Evolutionary conservation across 805 yeast species (phyloP), one percentile per base, ranked within the genome.

Genomic region (Hanseniaspora vineae): DNA sequence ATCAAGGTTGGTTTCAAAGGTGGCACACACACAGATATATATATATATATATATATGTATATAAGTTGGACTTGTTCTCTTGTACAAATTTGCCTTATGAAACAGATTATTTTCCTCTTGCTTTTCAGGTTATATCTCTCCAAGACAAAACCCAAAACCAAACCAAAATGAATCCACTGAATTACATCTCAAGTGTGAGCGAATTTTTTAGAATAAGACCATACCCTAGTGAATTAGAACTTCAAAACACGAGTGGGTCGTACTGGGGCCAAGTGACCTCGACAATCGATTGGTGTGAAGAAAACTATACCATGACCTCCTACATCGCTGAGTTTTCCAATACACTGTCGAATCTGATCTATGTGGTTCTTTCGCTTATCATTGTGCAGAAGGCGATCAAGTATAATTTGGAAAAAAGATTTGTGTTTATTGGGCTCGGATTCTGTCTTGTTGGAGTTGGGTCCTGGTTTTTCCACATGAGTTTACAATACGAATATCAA

Each of bases 221-320:
- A 17, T 37, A 37, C n/a, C 40, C 40, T 10, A 37, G 19, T 15
- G 40, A 37, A 17, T 5, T n/a, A 15, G 40, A 37, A n/a, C 12
- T 37, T 3, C 6, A 37, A 10, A 10, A 14, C 40, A 14, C 19
- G 12, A 17, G 12, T 37, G 40, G 71, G 33, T 76, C 77, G 40
- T 54, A 59, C n/a, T 86, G 96, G 96, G 92, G 92, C 1, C 66
- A 70, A 5, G 84, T 84, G 2, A 88, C 97, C 0, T 77, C 96
- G 37, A 89, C 97, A n/a, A 92, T 92, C 37, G 98, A 90, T 60
- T 90, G 97, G 97, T 90, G 98, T 66, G 98, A 90, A 59, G 97
- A 92, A 64, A 90, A 90, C 67, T 90, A 90, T 61, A 90, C 88
- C 11, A 84, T 89, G 1, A 75, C 90, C 12, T 75, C 75, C 12